These are phyloP conservation scores for Alloteropsis semialata DNA, from an alignment of 176 grass and related monocot species.

Conservation along the genomic window DNA sequence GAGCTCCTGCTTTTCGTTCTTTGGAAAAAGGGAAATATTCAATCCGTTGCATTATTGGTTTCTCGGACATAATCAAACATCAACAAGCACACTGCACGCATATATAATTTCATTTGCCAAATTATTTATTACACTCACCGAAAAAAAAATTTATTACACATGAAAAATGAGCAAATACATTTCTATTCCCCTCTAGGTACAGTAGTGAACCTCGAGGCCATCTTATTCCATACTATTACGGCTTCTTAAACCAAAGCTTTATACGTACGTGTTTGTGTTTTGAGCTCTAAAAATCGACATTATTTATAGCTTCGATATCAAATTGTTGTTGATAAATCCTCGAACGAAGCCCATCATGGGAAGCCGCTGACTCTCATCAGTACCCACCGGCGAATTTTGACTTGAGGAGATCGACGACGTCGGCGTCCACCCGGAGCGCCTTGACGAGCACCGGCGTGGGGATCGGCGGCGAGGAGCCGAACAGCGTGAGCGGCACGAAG, in stretches of 20 bases:
- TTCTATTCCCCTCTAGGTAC: neutral
- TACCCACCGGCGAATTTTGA: constrained; percentile 44
- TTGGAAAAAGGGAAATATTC: too few relatives aligned
- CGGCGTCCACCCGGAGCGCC: constrained; percentile 44
- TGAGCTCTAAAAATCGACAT: neutral
- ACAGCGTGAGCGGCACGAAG: constrained; percentile 39
- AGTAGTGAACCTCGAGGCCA: neutral
- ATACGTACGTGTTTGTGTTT: neutral
- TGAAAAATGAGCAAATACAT: neutral
- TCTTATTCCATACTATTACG: neutral
- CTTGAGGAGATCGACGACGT: constrained; percentile 45
- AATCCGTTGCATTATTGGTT: neutral
- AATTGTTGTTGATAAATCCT: neutral
- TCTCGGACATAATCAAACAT: neutral
- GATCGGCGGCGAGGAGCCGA: constrained; percentile 54
- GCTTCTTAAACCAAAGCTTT: neutral
- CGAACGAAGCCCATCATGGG: neutral
- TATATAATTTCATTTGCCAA: neutral
- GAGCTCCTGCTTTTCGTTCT: too few relatives aligned
- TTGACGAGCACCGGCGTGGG: constrained; percentile 49
- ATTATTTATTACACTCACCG: too few relatives aligned
- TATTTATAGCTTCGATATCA: neutral
- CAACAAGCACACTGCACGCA: neutral
- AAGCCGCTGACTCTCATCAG: neutral
- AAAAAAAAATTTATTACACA: too few relatives aligned